These are phyloP conservation scores for Erythrophleum ivorense DNA, from an alignment of 331 rosid genomes.

Conservation along the genomic window DNA sequence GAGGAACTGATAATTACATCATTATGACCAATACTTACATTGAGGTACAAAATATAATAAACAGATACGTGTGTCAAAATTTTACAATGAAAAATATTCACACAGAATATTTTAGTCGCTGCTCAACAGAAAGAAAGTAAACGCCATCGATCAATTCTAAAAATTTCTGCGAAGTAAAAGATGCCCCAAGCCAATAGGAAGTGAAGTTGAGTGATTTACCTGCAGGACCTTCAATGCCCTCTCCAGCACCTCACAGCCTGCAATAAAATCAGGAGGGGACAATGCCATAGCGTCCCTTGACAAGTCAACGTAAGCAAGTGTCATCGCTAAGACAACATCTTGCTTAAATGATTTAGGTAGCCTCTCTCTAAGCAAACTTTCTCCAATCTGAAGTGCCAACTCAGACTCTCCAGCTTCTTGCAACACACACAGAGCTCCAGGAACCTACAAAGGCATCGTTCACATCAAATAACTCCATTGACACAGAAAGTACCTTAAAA, in stretches of 20 bases:
- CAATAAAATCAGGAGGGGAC: constrained; percentile 78
- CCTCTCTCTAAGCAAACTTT: constrained; percentile 81
- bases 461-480: neutral
- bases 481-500: neutral
- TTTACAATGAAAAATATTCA: neutral
- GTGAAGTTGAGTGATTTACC: constrained; percentile 48
- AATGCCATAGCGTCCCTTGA: constrained; percentile 94
- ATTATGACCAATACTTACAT: neutral
- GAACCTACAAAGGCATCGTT: constrained; percentile 65
- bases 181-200: neutral
- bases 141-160: neutral
- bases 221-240: constrained; percentile 94
- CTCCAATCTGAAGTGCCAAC: constrained; percentile 78
- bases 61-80: neutral
- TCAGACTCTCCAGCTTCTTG: constrained; percentile 92
- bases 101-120: neutral
- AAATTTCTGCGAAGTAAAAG: neutral
- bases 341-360: constrained; percentile 91
- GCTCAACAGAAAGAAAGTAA: neutral
- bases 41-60: neutral
- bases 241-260: constrained; percentile 86
- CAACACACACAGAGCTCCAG: constrained; percentile 90
- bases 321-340: constrained; percentile 87
- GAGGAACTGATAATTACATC: neutral
- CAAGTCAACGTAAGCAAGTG: constrained; percentile 86